These are phyloP conservation scores for Dalbergia oliveri DNA, from an alignment of 306 rosid species.

Conservation along the genomic window DNA sequence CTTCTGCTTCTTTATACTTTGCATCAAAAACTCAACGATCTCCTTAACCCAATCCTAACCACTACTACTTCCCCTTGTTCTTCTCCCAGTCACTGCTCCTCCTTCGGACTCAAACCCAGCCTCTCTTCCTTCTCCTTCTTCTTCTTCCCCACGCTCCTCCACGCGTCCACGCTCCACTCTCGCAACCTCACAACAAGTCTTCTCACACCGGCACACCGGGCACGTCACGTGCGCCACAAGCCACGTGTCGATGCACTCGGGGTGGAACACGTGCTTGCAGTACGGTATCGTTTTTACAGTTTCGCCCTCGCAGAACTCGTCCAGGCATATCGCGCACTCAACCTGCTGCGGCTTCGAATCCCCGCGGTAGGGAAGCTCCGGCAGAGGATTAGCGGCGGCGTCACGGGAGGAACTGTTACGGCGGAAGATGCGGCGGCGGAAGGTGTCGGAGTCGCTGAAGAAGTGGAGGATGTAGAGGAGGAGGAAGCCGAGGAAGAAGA, in stretches of 20 bases:
- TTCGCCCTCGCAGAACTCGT: slow-evolving; percentile 49
- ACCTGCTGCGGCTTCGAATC: slow-evolving; percentile 31
- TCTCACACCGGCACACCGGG: slow-evolving; percentile 61
- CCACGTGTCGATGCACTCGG: slow-evolving; percentile 65
- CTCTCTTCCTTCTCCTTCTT: not conserved
- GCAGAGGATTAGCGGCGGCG: slow-evolving; percentile 38
- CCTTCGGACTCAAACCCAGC: slow-evolving; percentile 14
- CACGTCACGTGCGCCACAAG: slow-evolving; percentile 58
- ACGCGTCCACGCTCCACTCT: not conserved
- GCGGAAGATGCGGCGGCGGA: not conserved
- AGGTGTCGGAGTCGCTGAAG: not conserved
- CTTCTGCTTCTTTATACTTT: too few relatives aligned
- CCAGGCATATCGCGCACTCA: slow-evolving; percentile 68
- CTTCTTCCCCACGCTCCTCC: slow-evolving; percentile 18
- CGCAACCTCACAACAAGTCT: not conserved
- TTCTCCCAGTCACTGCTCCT: not conserved
- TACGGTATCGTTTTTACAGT: slow-evolving; percentile 53
- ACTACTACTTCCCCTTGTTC: not conserved
- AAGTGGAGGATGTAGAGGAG: slow-evolving; percentile 35
- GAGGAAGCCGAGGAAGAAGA: slow-evolving; percentile 51
- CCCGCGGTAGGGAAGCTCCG: slow-evolving; percentile 39
- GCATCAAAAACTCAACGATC: too few relatives aligned
- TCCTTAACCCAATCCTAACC: not conserved
- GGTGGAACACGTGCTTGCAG: slow-evolving; percentile 71
- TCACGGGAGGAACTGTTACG: not conserved